These are phyloP conservation scores for Dactylellina drechsleri DNA, from an alignment of 2,329 filamentous ascomycete species.

Conservation along the genomic window DNA sequence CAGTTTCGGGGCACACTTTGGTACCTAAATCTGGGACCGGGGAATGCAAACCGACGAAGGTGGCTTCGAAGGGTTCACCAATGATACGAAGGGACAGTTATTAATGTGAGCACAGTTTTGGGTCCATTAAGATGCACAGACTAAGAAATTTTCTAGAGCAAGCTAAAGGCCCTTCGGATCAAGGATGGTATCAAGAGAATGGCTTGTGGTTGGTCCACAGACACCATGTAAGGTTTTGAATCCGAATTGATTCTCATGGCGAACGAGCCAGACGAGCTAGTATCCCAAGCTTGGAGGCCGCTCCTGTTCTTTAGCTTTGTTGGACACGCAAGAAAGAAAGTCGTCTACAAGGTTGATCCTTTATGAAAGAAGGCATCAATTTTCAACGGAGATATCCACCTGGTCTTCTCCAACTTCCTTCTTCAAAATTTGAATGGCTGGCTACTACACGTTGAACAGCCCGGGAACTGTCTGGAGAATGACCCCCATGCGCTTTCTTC, in stretches of 20 bases:
- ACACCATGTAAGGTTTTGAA: slow-evolving; percentile 29
- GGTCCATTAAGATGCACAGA: slow-evolving; percentile 46
- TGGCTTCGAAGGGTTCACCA: slow-evolving; percentile 37
- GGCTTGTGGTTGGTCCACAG: slow-evolving; percentile 41
- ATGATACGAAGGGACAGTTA: slow-evolving; percentile 28
- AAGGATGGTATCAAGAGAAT: slow-evolving; percentile 31
- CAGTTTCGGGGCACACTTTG: slow-evolving; percentile 36
- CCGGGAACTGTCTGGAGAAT: slow-evolving; percentile 8
- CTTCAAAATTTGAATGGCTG: slow-evolving; percentile 29
- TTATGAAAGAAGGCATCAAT: slow-evolving; percentile 32
- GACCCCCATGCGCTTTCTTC: slow-evolving; percentile 51
- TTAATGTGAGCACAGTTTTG: slow-evolving; percentile 34
- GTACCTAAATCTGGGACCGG: slow-evolving; percentile 45
- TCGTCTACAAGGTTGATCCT: slow-evolving; percentile 48
- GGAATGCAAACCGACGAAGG: slow-evolving; percentile 51
- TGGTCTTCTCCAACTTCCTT: slow-evolving; percentile 50
- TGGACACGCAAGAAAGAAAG: slow-evolving; percentile 10
- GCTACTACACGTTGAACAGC: slow-evolving; percentile 20
- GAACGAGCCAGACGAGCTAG: slow-evolving; percentile 24
- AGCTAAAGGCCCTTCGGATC: slow-evolving; percentile 30
- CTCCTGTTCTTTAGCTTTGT: neutral
- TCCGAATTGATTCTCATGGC: slow-evolving; percentile 4
- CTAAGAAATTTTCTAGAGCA: slow-evolving; percentile 24
- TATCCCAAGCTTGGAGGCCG: slow-evolving; percentile 10
- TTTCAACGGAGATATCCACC: slow-evolving; percentile 40